Evolutionary conservation across 768 basidiomycete genomes (phyloP).

Genomic region (Candolleomyces eurysporus): DNA sequence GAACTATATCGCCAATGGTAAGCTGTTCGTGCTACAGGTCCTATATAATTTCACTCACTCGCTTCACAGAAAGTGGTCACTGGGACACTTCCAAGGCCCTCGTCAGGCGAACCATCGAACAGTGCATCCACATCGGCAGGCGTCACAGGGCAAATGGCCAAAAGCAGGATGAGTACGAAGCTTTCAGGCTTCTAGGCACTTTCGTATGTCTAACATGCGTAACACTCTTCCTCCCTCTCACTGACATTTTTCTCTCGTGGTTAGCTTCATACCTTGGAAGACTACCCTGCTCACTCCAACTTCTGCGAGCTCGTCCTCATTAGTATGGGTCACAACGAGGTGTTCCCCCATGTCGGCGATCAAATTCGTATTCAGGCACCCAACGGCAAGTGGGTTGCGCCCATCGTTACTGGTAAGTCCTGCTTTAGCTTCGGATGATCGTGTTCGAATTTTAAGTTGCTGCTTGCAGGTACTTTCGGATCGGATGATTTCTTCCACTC

Average conservation of each 20-base stretch:
- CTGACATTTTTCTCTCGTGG: background rate
- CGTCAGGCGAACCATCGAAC: slow-evolving; percentile 68
- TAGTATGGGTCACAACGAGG: slow-evolving; percentile 66
- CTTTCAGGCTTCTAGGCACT: slow-evolving; percentile 77
- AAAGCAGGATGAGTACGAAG: slow-evolving; percentile 73
- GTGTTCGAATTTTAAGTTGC: background rate
- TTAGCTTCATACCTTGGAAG: slow-evolving; percentile 78
- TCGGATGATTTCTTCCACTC: slow-evolving; percentile 79
- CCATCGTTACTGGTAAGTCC: slow-evolving; percentile 70
- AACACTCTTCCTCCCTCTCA: background rate
- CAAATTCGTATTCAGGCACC: slow-evolving; percentile 72
- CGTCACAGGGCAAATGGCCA: slow-evolving; percentile 53
- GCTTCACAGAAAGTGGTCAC: slow-evolving; percentile 50
- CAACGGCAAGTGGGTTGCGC: slow-evolving; percentile 72
- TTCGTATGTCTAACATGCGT: slow-evolving; percentile 39
- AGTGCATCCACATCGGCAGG: slow-evolving; percentile 79
- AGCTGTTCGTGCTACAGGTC: background rate
- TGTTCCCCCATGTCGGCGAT: slow-evolving; percentile 88
- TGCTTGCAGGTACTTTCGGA: slow-evolving; percentile 61
- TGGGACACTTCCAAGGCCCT: slow-evolving; percentile 90
- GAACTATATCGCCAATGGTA: slow-evolving; percentile 88
- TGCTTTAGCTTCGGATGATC: background rate
- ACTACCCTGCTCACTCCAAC: slow-evolving; percentile 88
- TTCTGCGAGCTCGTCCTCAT: slow-evolving; percentile 84
- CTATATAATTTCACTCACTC: background rate